Evolutionary conservation across 2,329 filamentous ascomycete genomes (phyloP), one percentile per base, ranked within the genome.

Genomic region (Alternaria consortialis): DNA sequence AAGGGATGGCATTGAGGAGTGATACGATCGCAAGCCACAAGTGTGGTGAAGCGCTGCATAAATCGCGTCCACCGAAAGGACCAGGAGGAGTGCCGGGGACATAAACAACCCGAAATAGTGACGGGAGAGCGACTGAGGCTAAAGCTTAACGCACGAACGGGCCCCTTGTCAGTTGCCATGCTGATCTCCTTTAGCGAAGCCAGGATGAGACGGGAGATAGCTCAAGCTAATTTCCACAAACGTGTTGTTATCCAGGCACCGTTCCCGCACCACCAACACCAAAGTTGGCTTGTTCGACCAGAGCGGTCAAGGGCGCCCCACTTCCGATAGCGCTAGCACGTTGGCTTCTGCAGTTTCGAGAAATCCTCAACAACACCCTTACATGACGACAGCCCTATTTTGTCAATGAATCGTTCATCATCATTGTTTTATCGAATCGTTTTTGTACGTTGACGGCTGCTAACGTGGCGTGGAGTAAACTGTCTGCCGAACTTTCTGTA

Each of bases 41-140:
- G 27, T 32, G 39, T 27, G 25, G 46, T 43, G 44, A 27, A 42
- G 37, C 50, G 58, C 58, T 52, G 46, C 39, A 42, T 40, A 42
- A 12, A 32, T 60, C 47, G 58, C 53, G 31, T 50, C 36, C 53
- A 43, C 53, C 58, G 53, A 60, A 52, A 34, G 40, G 31, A n/a
- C 44, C 25, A 48, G 17, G 27, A 46, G n/a, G 23, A 40, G 13
- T 31, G 46, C n/a, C 44, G 46, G 48, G 43, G 36, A 25, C 27
- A 48, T 40, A 37, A 23, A 25, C 15, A 25, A 29, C 40, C 47
- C 36, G 55, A 50, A 66, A 66, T 66, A 68, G 65, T 40, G 53
- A 61, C 59, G 64, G 64, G 65, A 68, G 64, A 63, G 64, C 58
- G 56, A 56, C 62, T 59, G 58, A 66, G 54, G 59, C 54, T 56